phyloP scores from a whole-genome alignment of 768 basidiomycete genomes.

The Zangia roseola region DNA sequence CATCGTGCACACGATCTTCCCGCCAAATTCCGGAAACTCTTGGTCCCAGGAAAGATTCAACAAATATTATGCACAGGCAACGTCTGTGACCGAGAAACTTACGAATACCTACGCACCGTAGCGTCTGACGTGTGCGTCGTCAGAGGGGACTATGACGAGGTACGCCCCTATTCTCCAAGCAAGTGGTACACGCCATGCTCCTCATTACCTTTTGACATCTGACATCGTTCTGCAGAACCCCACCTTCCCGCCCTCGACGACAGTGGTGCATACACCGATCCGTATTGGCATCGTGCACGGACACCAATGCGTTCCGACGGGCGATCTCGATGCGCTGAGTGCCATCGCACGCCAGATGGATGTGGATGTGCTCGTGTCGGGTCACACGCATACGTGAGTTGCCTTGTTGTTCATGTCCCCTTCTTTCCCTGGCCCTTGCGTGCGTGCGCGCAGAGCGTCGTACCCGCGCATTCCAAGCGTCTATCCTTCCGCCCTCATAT shows the following conservation, averaged over 20 bases:
- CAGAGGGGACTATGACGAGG: slow-evolving; percentile 95
- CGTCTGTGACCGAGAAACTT: slow-evolving; percentile 95
- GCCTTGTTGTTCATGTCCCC: not conserved
- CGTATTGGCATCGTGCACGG: slow-evolving; percentile 93
- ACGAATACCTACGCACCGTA: slow-evolving; percentile 94
- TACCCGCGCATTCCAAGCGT: too few species aligned
- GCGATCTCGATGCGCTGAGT: slow-evolving; percentile 87
- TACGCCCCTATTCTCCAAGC: slow-evolving; percentile 32
- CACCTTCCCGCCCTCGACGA: slow-evolving; percentile 75
- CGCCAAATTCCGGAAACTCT: slow-evolving; percentile 93
- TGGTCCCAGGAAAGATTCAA: slow-evolving; percentile 95
- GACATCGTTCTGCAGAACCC: slow-evolving; percentile 43
- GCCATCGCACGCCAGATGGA: slow-evolving; percentile 94
- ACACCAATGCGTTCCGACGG: slow-evolving; percentile 89
- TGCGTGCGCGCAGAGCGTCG: too few species aligned
- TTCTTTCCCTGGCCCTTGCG: too few species aligned
- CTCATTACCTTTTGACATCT: not conserved
- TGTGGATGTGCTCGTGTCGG: slow-evolving; percentile 91
- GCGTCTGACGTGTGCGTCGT: slow-evolving; percentile 91
- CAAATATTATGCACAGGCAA: slow-evolving; percentile 98
- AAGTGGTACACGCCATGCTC: not conserved
- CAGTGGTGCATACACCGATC: slow-evolving; percentile 80
- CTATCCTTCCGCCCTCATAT: not conserved
- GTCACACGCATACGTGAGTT: slow-evolving; percentile 90
- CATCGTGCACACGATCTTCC: slow-evolving; percentile 88